phyloP scores from a whole-genome alignment of 2,329 filamentous ascomycete genomes.

The Zelopaecilomyces penicillatus region DNA sequence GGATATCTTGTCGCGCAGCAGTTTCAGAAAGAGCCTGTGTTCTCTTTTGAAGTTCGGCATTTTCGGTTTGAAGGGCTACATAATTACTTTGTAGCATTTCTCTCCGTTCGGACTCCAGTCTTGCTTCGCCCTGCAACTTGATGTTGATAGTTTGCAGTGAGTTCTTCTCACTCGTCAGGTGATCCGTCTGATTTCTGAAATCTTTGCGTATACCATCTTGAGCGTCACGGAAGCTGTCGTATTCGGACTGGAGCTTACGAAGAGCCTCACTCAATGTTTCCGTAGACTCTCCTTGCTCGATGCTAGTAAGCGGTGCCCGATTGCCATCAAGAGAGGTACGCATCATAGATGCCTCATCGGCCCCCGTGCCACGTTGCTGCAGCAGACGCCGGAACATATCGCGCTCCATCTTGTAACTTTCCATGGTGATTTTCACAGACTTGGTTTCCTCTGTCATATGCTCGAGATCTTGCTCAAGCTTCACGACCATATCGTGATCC shows the following conservation, averaged over 20 bases:
- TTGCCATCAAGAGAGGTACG: constrained; percentile 59
- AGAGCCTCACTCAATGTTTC: constrained; percentile 65
- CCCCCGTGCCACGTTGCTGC: constrained; percentile 56
- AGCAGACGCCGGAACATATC: constrained; percentile 97
- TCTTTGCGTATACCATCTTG: constrained; percentile 72
- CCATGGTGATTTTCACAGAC: constrained; percentile 72
- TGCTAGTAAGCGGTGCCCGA: constrained; percentile 48
- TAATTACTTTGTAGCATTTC: constrained; percentile 89
- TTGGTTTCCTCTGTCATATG: constrained; percentile 76
- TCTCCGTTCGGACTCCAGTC: constrained; percentile 72
- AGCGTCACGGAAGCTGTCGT: constrained; percentile 83
- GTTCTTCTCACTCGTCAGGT: constrained; percentile 72
- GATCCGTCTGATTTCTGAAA: constrained; percentile 76
- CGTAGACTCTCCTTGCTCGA: constrained; percentile 47
- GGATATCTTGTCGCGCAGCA: constrained; percentile 81
- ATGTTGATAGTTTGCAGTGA: constrained; percentile 75
- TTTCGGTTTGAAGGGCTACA: constrained; percentile 73
- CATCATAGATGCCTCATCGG: constrained; percentile 60
- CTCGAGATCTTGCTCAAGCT: constrained; percentile 62
- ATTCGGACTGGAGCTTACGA: constrained; percentile 80
- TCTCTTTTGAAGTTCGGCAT: constrained; percentile 77
- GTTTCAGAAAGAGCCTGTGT: constrained; percentile 69
- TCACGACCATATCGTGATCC: constrained; percentile 64
- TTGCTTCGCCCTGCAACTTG: constrained; percentile 70
- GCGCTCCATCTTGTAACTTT: constrained; percentile 90